phyloP scores from a whole-genome alignment of 805 yeast species.

The Candida cerambycidarum region DNA sequence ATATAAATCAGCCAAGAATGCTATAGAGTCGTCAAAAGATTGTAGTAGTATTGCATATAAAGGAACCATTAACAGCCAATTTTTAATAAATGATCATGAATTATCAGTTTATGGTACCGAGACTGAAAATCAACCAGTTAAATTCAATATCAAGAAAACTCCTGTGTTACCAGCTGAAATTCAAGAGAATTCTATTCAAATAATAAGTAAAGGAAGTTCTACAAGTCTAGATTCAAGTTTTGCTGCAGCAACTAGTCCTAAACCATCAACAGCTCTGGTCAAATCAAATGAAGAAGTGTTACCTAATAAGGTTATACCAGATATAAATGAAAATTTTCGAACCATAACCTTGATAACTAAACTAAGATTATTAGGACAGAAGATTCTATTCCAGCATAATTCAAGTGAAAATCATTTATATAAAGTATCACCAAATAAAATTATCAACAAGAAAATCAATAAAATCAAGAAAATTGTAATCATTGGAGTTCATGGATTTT shows the following conservation, averaged over 20 bases:
- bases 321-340: constrained; percentile 24
- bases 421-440: constrained; percentile 10
- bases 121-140: constrained; percentile 34
- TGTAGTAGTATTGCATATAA: constrained; percentile 35
- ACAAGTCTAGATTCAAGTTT: not conserved
- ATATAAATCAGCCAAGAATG: constrained; percentile 29
- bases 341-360: constrained; percentile 23
- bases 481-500: constrained; percentile 39
- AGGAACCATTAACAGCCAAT: constrained; percentile 17
- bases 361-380: constrained; percentile 23
- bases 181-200: constrained; percentile 27
- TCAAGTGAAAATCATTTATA: constrained; percentile 30
- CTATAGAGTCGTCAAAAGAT: constrained; percentile 34
- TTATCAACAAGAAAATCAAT: constrained; percentile 13
- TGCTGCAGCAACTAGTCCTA: constrained; percentile 1
- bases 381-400: constrained; percentile 20
- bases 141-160: constrained; percentile 26
- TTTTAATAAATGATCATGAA: constrained; percentile 21
- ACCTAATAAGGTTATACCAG: constrained; percentile 18
- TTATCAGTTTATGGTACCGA: constrained; percentile 36
- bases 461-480: constrained; percentile 25
- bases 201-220: not conserved
- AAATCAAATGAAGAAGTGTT: not conserved
- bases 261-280: constrained; percentile 8
- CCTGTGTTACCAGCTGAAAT: constrained; percentile 37